Evolutionary conservation across 352 stramenopile species (phyloP).

Genomic region (Phytophthora sp.): DNA sequence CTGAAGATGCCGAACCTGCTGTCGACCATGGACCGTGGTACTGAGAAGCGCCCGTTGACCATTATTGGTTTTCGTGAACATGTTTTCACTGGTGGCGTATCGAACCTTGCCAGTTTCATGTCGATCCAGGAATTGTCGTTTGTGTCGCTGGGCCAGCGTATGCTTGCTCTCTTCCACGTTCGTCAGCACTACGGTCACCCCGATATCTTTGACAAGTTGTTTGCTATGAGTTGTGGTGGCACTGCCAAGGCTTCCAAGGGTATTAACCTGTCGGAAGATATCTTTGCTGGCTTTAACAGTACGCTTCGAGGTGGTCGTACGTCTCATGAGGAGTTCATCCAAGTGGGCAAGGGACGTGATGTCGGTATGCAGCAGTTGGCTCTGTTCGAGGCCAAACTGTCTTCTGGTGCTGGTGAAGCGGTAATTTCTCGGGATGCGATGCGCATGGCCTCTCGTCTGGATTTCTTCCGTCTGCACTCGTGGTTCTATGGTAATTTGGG

Average conservation of each 20-base stretch:
- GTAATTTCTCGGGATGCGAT: slow-evolving; percentile 97
- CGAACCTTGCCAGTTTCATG: slow-evolving; percentile 88
- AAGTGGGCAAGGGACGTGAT: slow-evolving; percentile 97
- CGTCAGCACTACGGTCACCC: slow-evolving; percentile 89
- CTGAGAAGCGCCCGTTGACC: slow-evolving; percentile 71
- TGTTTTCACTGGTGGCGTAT: slow-evolving; percentile 85
- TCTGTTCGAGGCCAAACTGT: slow-evolving; percentile 98
- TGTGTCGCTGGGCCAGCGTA: slow-evolving; percentile 82
- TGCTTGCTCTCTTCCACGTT: slow-evolving; percentile 78
- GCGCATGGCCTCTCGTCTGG: slow-evolving; percentile 94
- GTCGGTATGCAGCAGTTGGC: slow-evolving; percentile 99
- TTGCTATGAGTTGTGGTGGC: slow-evolving; percentile 80
- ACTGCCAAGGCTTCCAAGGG: slow-evolving; percentile 86
- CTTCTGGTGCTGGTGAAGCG: slow-evolving; percentile 96
- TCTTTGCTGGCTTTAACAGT: slow-evolving; percentile 89
- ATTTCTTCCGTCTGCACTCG: slow-evolving; percentile 97
- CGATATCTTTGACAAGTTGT: slow-evolving; percentile 90
- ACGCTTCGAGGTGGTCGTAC: slow-evolving; percentile 75
- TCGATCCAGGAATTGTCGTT: slow-evolving; percentile 88
- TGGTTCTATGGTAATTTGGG: slow-evolving; percentile 99
- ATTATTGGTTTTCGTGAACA: slow-evolving; percentile 90
- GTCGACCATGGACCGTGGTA: slow-evolving; percentile 77
- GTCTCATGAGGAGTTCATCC: slow-evolving; percentile 86
- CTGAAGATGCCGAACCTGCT: slow-evolving; percentile 86
- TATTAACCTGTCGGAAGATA: slow-evolving; percentile 90